Evolutionary conservation across 2,329 filamentous ascomycete genomes (phyloP).

Genomic region (Alternaria gansuensis): DNA sequence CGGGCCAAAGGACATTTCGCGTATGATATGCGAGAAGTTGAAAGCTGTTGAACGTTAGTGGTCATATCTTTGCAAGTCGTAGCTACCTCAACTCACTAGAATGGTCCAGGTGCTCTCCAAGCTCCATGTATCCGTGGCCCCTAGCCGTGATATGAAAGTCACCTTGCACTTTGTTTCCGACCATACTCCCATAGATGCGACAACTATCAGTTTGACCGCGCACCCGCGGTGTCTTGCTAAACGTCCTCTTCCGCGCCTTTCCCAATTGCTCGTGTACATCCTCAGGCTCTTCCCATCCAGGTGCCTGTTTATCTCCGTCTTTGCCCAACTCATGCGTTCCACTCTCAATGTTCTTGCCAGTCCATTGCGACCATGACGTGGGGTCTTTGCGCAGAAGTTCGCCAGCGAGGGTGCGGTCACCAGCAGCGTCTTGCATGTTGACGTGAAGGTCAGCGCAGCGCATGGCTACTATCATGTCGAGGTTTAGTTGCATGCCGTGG

Average conservation of each 20-base stretch:
- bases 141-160: constrained; percentile 97
- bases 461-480: constrained; percentile 94
- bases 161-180: constrained; percentile 95
- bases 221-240: constrained; percentile 76
- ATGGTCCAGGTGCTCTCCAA: constrained; percentile 83
- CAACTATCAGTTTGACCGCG: constrained; percentile 73
- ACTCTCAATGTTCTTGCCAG: constrained; percentile 71
- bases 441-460: constrained; percentile 86
- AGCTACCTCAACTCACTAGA: constrained; percentile 64
- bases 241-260: constrained; percentile 72
- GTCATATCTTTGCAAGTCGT: neutral
- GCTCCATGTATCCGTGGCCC: constrained; percentile 91
- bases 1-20: constrained; percentile 95
- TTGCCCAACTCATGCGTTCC: constrained; percentile 56
- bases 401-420: constrained; percentile 87
- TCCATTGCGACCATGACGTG: constrained; percentile 84
- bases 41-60: constrained; percentile 68
- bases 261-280: constrained; percentile 92
- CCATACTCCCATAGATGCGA: constrained; percentile 86
- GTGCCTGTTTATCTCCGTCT: constrained; percentile 43
- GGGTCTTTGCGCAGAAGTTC: constrained; percentile 76
- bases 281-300: constrained; percentile 71
- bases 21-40: constrained; percentile 98
- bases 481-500: constrained; percentile 89
- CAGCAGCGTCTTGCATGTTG: constrained; percentile 95